These are phyloP conservation scores for Sarcomyxa edulis DNA, from an alignment of 768 basidiomycete species.

Conservation along the genomic window DNA sequence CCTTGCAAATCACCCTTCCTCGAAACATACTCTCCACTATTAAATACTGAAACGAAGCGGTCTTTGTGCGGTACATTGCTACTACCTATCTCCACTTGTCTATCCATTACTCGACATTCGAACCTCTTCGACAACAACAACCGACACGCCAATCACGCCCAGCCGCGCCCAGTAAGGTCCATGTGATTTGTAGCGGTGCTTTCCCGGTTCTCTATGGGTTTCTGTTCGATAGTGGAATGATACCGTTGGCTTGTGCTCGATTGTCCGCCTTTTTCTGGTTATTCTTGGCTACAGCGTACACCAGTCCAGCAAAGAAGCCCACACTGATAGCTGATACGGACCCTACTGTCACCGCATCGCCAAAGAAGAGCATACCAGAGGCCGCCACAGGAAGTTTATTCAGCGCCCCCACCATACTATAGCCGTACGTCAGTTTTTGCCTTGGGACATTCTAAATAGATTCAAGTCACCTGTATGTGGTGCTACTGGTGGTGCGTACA, in stretches of 20 bases:
- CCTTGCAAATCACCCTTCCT: too few species aligned
- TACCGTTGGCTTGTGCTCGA: slow-evolving; percentile 40
- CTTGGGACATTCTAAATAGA: slow-evolving; percentile 5
- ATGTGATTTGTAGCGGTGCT: too few species aligned
- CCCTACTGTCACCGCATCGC: slow-evolving; percentile 81
- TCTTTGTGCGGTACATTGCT: too few species aligned
- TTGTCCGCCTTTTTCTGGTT: slow-evolving; percentile 80
- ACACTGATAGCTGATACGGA: slow-evolving; percentile 83
- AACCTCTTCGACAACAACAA: too few species aligned
- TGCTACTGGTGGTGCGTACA: slow-evolving; percentile 90
- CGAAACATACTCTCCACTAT: too few species aligned
- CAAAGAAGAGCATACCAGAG: slow-evolving; percentile 98
- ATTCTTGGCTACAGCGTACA: slow-evolving; percentile 93
- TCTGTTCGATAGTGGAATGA: slow-evolving; percentile 62
- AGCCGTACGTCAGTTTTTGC: slow-evolving; percentile 5
- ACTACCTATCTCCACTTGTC: too few species aligned
- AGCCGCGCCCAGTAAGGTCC: too few species aligned
- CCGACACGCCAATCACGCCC: too few species aligned
- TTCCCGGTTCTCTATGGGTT: too few species aligned
- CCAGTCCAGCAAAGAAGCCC: slow-evolving; percentile 87
- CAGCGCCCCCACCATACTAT: slow-evolving; percentile 92
- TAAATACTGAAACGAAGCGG: too few species aligned
- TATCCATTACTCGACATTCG: too few species aligned
- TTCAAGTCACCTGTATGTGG: slow-evolving; percentile 80
- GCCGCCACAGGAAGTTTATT: slow-evolving; percentile 98